Evolutionary conservation across 345 rosid species (phyloP).

Genomic region (Mangifera indica): DNA sequence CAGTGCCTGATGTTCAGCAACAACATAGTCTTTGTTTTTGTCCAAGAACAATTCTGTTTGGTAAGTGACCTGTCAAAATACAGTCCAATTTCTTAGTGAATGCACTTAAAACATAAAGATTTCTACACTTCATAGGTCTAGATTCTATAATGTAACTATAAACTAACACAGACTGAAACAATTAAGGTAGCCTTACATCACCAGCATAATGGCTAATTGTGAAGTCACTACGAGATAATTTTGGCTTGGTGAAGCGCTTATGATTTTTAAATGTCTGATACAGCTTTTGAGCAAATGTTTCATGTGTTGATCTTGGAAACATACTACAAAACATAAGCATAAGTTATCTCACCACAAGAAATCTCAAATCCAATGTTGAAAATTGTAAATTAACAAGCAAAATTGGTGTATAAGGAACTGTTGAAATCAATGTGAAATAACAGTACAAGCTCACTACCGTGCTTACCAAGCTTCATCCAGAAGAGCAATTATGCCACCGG

Average conservation of each 20-base stretch:
- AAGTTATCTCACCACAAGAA: conserved; percentile 23
- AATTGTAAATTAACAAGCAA: conserved; percentile 1
- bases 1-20: conserved; percentile 97
- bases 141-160: conserved; percentile 13
- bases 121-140: conserved; percentile 7
- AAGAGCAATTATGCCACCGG: conserved; percentile 99
- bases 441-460: conserved; percentile 2
- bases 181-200: conserved; percentile 62
- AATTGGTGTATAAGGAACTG: neutral
- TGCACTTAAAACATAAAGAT: neutral
- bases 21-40: conserved; percentile 98
- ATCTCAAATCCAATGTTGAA: conserved; percentile 1
- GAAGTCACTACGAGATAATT: conserved; percentile 93
- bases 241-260: conserved; percentile 92
- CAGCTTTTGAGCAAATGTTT: conserved; percentile 96
- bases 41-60: conserved; percentile 93
- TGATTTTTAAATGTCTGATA: conserved; percentile 94
- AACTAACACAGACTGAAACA: conserved; percentile 14
- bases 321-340: conserved; percentile 56
- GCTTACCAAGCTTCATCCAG: conserved; percentile 99
- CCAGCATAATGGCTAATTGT: conserved; percentile 98
- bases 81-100: conserved; percentile 1
- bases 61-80: conserved; percentile 75
- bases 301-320: conserved; percentile 99
- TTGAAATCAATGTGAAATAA: conserved; percentile 5